These are phyloP conservation scores for Phytophthora ohioensis DNA, from an alignment of 352 stramenopile genomes.

Conservation along the genomic window DNA sequence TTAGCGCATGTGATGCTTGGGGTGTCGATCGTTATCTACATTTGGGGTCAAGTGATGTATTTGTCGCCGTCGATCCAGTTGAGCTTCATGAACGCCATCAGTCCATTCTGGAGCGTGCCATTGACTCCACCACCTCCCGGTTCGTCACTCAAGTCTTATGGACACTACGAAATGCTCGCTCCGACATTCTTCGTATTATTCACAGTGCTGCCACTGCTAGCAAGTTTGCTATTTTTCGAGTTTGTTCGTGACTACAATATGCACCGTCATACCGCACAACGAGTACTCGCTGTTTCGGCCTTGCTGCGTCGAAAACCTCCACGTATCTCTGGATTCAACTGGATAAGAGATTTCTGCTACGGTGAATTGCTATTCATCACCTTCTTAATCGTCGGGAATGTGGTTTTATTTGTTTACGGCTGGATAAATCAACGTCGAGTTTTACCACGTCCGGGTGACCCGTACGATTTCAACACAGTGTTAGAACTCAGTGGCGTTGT, in stretches of 20 bases:
- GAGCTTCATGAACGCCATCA: constrained; percentile 34
- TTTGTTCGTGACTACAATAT: constrained; percentile 51
- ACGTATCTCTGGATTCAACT: constrained; percentile 13
- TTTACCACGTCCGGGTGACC: constrained; percentile 32
- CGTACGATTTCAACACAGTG: constrained; percentile 58
- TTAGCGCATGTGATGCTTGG: constrained; percentile 47
- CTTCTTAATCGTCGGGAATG: constrained; percentile 57
- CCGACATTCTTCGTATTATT: constrained; percentile 67
- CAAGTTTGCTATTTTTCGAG: constrained; percentile 54
- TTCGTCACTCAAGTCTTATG: constrained; percentile 32
- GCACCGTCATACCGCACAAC: constrained; percentile 46
- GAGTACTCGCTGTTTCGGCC: constrained; percentile 48
- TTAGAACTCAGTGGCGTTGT: constrained; percentile 53
- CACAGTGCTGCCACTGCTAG: constrained; percentile 52
- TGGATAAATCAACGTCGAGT: constrained; percentile 54
- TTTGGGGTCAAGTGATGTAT: constrained; percentile 51
- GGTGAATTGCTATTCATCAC: constrained; percentile 73
- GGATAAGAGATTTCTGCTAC: constrained; percentile 50
- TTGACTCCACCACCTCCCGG: constrained; percentile 37
- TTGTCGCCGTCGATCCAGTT: constrained; percentile 50
- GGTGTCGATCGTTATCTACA: constrained; percentile 50
- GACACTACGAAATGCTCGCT: constrained; percentile 64
- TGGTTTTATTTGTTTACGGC: constrained; percentile 58
- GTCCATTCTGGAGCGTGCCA: constrained; percentile 42
- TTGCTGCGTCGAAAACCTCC: constrained; percentile 59